Base-by-base conservation (phyloP, 139 green algal genomes). In the Haematococcus lacustris region DNA sequence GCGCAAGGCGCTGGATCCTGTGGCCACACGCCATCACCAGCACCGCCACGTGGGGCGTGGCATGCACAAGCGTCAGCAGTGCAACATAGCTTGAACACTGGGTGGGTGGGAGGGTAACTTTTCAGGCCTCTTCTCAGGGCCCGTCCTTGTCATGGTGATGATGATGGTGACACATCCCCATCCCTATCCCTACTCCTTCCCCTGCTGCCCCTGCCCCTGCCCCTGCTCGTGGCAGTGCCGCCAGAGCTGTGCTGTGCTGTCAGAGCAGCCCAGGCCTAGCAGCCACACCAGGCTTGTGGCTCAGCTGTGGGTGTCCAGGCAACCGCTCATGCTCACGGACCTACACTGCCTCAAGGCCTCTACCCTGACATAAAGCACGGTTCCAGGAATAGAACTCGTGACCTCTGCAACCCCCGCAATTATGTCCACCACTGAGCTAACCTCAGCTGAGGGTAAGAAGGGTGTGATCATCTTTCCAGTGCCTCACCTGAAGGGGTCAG, bases 401-500 rank as follows among this genome's bases (percentile, higher is more conserved):
- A 21, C 17, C 47, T n/a, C 47, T 57, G 17, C 13, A 57, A 57
- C 47, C 13, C 17, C 47, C 21, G 47, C 47, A n/a, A n/a, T n/a
- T n/a, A 57, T 57, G 47, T 13, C 47, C 47, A 13, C 47, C 13
- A 57, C 13, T 13, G 13, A n/a, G 17, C 13, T n/a, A n/a, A 21
- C 47, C 47, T 57, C 21, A 57, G 47, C 47, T n/a, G 21, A n/a
- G 47, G 21, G 47, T n/a, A 21, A n/a, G 47, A 57, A n/a, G n/a
- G n/a, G n/a, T n/a, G n/a, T n/a, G n/a, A n/a, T n/a, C n/a, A n/a
- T n/a, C n/a, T n/a, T n/a, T 21, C 13, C 47, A 57, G 17, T n/a
- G 13, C 21, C 13, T 57, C 33, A 63, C 53, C 53, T 63, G 53
- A 63, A 37, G 53, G 63, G 63, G 63, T 69, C 63, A 6, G 63